Evolutionary conservation across 1,284 basidiomycete genomes (phyloP).

Genomic region (Sanghuangporus sanghuang): DNA sequence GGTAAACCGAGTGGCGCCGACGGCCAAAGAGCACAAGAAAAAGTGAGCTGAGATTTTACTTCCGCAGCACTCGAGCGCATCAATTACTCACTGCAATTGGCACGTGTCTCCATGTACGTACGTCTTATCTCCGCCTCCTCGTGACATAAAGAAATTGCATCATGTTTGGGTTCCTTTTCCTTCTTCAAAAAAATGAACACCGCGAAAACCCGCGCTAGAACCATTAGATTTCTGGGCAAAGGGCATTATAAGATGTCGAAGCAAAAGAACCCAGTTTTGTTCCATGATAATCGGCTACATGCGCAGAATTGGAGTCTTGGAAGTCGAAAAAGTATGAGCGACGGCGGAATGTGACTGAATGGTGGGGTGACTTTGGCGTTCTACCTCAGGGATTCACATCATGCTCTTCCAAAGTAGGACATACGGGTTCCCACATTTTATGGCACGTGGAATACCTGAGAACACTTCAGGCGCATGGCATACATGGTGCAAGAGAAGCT

Average conservation of each 20-base stretch:
- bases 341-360: neutral
- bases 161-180: neutral
- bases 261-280: neutral
- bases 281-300: neutral
- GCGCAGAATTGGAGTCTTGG: neutral
- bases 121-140: constrained; percentile 2
- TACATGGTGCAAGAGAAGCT: neutral
- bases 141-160: neutral
- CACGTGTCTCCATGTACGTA: neutral
- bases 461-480: neutral
- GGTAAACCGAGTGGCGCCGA: neutral
- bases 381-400: neutral
- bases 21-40: neutral
- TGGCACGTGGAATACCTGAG: neutral
- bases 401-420: neutral
- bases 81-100: neutral
- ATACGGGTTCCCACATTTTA: neutral
- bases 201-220: neutral
- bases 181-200: neutral
- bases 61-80: neutral
- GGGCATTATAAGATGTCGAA: neutral
- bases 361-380: neutral
- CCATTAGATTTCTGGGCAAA: neutral
- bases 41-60: neutral
- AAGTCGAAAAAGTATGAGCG: neutral